Conservation (phyloP, 202 grass and related monocot species). For the Carex arenaria region DNA sequence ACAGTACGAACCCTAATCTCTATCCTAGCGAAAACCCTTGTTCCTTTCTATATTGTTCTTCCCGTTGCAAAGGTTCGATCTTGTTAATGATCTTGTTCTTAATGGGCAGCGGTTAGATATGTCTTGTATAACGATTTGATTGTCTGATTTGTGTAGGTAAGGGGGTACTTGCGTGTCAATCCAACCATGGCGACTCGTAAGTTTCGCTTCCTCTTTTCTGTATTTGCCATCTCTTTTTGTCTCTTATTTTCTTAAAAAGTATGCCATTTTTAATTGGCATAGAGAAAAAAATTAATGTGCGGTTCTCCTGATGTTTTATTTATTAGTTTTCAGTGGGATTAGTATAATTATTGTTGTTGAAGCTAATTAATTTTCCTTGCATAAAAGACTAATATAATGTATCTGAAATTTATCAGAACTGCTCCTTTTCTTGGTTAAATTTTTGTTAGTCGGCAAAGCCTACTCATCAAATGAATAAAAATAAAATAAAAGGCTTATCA, state of each 20-base stretch:
- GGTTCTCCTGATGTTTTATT: background rate
- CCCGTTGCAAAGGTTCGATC: too few species aligned
- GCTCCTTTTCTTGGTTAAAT: background rate
- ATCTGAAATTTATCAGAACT: background rate
- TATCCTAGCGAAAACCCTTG: too few species aligned
- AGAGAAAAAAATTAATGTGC: background rate
- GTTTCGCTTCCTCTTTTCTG: background rate
- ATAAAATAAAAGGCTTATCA: background rate
- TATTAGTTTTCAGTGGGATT: background rate
- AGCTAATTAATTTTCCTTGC: background rate
- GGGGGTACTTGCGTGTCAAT: background rate
- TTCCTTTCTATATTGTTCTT: too few species aligned
- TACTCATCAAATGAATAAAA: background rate
- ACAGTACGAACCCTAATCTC: too few species aligned
- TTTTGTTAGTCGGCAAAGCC: background rate
- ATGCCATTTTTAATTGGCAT: background rate
- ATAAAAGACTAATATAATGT: constrained; percentile 1
- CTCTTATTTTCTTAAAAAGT: background rate
- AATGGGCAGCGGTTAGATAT: background rate
- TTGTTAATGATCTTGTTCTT: too few species aligned
- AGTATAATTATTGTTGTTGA: background rate
- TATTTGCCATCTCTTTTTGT: background rate
- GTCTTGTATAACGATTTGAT: background rate
- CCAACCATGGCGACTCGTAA: constrained; percentile 70
- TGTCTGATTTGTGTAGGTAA: constrained; percentile 41